Percentiles rank a stretch among this genome's conserved stretches.
Evolutionary conservation across 2,329 filamentous ascomycete genomes (phyloP).

Genomic region (Cladosporium sp.): DNA sequence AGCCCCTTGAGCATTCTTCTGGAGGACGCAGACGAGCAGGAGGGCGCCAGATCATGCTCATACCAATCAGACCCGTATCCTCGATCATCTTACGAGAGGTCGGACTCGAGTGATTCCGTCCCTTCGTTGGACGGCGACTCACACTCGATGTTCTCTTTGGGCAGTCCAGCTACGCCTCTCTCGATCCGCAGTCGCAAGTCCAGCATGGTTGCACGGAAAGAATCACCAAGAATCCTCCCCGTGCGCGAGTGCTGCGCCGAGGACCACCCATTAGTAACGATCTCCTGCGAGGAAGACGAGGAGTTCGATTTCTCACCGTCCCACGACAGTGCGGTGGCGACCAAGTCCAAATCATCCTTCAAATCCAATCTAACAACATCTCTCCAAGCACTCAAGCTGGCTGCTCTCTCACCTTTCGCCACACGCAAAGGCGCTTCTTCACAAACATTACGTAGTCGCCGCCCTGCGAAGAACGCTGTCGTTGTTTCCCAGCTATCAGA

Average conservation of each 20-base stretch:
- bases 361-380: slow-evolving; percentile 63
- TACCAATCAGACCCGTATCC: neutral
- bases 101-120: slow-evolving; percentile 56
- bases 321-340: slow-evolving; percentile 31
- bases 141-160: slow-evolving; percentile 43
- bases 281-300: slow-evolving; percentile 27
- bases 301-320: slow-evolving; percentile 31
- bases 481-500: slow-evolving; percentile 38
- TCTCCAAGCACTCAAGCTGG: slow-evolving; percentile 57
- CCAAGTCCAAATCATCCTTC: slow-evolving; percentile 47
- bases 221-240: slow-evolving; percentile 47
- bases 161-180: slow-evolving; percentile 39
- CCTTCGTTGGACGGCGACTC: slow-evolving; percentile 49
- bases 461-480: neutral
- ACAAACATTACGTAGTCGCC: neutral
- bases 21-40: slow-evolving; percentile 48
- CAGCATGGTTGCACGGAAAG: slow-evolving; percentile 39
- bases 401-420: slow-evolving; percentile 54
- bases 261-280: slow-evolving; percentile 55
- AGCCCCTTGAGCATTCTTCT: slow-evolving; percentile 50
- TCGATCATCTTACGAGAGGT: slow-evolving; percentile 30
- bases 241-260: slow-evolving; percentile 50
- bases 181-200: slow-evolving; percentile 30
- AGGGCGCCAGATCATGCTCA: slow-evolving; percentile 26
- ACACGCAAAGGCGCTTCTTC: neutral